Percentiles rank a stretch among this genome's conserved stretches.
Conservation (phyloP, 2,329 filamentous ascomycete species). For the Paraphaeosphaeria minitans region DNA sequence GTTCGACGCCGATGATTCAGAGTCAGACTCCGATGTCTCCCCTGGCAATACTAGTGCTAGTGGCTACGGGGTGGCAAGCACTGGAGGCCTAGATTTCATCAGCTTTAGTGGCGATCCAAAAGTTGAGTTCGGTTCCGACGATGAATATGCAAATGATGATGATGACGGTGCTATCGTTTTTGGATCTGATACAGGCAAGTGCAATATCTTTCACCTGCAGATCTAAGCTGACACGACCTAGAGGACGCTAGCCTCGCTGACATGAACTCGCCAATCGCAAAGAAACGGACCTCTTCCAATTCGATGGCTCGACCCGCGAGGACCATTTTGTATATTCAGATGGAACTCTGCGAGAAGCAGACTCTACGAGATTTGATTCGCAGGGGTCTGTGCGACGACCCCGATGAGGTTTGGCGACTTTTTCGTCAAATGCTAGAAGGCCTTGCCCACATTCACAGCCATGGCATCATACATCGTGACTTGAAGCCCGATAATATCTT, state of each 20-base stretch:
- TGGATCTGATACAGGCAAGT: constrained; percentile 46
- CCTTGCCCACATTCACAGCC: constrained; percentile 83
- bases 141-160: constrained; percentile 47
- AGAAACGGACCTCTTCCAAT: constrained; percentile 51
- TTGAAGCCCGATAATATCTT: constrained; percentile 98
- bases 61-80: constrained; percentile 69
- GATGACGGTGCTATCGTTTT: constrained; percentile 43
- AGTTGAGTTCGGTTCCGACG: constrained; percentile 75
- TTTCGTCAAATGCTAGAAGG: constrained; percentile 92
- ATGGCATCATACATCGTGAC: constrained; percentile 93
- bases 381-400: constrained; percentile 73
- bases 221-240: constrained; percentile 27
- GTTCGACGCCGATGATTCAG: constrained; percentile 35
- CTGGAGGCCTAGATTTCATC: constrained; percentile 85
- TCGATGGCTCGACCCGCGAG: constrained; percentile 60
- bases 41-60: constrained; percentile 27
- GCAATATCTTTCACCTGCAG: neutral
- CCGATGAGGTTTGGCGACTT: constrained; percentile 83
- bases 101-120: constrained; percentile 80
- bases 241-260: constrained; percentile 50
- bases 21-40: constrained; percentile 33
- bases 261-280: constrained; percentile 42
- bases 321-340: constrained; percentile 92
- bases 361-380: constrained; percentile 88
- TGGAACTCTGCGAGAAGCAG: constrained; percentile 97